Percentiles rank a stretch among this genome's conserved stretches.
phyloP scores from a whole-genome alignment of 805 yeast species.

The Yamadazyma philogaea region DNA sequence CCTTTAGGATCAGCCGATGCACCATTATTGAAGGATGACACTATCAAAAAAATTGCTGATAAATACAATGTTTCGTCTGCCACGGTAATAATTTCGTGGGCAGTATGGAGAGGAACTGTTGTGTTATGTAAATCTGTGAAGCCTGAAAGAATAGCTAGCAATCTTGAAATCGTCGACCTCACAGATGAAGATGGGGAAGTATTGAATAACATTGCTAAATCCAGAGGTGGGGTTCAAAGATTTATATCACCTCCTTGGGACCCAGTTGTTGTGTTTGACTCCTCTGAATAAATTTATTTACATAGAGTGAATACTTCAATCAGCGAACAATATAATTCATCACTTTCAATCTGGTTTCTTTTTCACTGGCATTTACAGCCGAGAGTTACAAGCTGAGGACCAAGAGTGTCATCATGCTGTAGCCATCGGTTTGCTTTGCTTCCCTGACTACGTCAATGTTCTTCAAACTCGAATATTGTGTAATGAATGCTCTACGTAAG shows the following conservation, averaged over 20 bases:
- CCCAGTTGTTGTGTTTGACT: slow-evolving; percentile 14
- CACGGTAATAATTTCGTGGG: slow-evolving; percentile 60
- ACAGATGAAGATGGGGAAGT: slow-evolving; percentile 34
- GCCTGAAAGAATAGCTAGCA: slow-evolving; percentile 29
- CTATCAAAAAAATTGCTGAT: slow-evolving; percentile 43
- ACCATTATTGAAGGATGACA: slow-evolving; percentile 48
- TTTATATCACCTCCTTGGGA: slow-evolving; percentile 16
- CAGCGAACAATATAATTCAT: background rate
- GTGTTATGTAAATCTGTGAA: slow-evolving; percentile 41
- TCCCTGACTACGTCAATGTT: background rate
- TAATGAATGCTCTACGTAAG: too few relatives aligned
- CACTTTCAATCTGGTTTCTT: background rate
- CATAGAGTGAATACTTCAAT: background rate
- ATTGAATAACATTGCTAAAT: slow-evolving; percentile 24
- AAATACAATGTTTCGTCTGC: slow-evolving; percentile 46
- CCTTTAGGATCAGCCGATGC: slow-evolving; percentile 66
- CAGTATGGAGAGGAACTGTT: slow-evolving; percentile 53
- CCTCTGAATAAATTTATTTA: slow-evolving; percentile 8
- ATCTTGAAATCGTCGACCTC: slow-evolving; percentile 33
- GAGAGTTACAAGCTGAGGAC: background rate
- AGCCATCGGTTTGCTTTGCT: background rate
- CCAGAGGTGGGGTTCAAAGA: slow-evolving; percentile 15
- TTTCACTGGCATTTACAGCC: background rate
- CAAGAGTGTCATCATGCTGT: background rate
- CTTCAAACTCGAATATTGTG: background rate